phyloP scores from a whole-genome alignment of 2,329 filamentous ascomycete species.

The Alternaria atra region DNA sequence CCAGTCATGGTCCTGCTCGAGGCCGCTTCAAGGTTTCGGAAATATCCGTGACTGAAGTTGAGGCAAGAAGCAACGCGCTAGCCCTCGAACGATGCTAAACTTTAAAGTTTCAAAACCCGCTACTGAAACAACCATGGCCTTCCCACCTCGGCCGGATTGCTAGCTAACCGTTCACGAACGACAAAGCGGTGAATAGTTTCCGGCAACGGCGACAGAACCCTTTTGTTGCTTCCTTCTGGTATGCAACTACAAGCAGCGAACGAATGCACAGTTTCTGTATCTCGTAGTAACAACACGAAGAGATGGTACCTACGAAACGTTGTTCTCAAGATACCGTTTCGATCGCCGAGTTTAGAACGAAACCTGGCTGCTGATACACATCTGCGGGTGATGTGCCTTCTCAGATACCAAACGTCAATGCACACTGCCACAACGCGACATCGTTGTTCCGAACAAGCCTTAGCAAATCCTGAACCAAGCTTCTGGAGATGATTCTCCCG shows the following conservation, averaged over 20 bases:
- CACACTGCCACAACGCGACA: constrained; percentile 24
- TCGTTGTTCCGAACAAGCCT: constrained; percentile 27
- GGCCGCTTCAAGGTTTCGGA: constrained; percentile 17
- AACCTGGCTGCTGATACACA: constrained; percentile 39
- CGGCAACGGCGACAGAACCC: background rate
- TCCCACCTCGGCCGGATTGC: constrained; percentile 7
- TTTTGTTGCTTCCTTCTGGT: background rate
- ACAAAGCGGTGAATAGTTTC: background rate
- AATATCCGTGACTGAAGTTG: constrained; percentile 20
- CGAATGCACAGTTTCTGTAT: background rate
- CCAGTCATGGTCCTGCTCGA: constrained; percentile 1
- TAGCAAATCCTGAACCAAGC: constrained; percentile 11
- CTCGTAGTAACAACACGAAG: background rate
- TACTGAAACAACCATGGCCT: constrained; percentile 27
- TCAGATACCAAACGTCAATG: constrained; percentile 47
- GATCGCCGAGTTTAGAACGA: constrained; percentile 36
- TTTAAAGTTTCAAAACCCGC: constrained; percentile 34
- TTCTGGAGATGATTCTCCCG: constrained; percentile 36
- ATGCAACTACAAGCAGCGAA: background rate
- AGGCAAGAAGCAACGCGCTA: constrained; percentile 25
- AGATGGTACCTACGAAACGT: constrained; percentile 6
- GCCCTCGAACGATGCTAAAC: constrained; percentile 31
- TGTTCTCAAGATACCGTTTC: constrained; percentile 27
- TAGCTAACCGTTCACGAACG: constrained; percentile 5
- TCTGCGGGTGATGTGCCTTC: constrained; percentile 18